Evolutionary conservation across 441 rosid species (phyloP).

Genomic region (Populus hybrid): DNA sequence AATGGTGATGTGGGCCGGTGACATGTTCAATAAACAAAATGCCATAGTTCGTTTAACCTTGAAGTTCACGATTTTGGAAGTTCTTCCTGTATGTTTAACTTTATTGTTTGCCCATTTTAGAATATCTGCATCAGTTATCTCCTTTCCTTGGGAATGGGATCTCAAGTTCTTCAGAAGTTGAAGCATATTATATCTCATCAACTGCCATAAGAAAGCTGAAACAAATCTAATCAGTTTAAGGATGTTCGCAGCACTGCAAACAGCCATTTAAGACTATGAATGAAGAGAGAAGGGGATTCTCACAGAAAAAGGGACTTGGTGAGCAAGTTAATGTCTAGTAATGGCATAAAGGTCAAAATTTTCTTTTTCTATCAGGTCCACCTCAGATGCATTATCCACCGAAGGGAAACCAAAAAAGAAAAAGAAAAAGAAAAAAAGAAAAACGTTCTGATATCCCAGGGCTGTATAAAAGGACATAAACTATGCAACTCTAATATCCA

Average conservation of each 20-base stretch:
- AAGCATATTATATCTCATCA: slow-evolving; percentile 88
- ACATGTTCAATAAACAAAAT: not conserved
- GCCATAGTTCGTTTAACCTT: slow-evolving; percentile 42
- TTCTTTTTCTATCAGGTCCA: not conserved
- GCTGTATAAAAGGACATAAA: not conserved
- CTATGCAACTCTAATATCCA: not conserved
- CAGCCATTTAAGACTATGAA: not conserved
- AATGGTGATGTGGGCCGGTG: not conserved
- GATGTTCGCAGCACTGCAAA: not conserved
- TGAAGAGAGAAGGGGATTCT: not conserved
- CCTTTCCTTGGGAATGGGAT: slow-evolving; percentile 68
- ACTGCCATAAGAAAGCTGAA: slow-evolving; percentile 89
- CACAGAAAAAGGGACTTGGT: not conserved
- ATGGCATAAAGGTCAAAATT: not conserved
- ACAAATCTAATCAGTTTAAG: slow-evolving; percentile 23
- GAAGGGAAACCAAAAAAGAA: no score
- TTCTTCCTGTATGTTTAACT: slow-evolving; percentile 58
- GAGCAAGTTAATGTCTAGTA: not conserved
- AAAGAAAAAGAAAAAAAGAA: not conserved
- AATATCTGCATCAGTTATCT: slow-evolving; percentile 70
- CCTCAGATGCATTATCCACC: not conserved
- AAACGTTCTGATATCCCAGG: not conserved
- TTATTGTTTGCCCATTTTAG: slow-evolving; percentile 74
- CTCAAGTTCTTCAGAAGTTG: slow-evolving; percentile 81
- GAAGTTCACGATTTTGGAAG: slow-evolving; percentile 65